Percentiles rank a stretch among this genome's conserved stretches.
Evolutionary conservation across 331 rosid species (phyloP).

Genomic region (Erythrophleum ivorense): DNA sequence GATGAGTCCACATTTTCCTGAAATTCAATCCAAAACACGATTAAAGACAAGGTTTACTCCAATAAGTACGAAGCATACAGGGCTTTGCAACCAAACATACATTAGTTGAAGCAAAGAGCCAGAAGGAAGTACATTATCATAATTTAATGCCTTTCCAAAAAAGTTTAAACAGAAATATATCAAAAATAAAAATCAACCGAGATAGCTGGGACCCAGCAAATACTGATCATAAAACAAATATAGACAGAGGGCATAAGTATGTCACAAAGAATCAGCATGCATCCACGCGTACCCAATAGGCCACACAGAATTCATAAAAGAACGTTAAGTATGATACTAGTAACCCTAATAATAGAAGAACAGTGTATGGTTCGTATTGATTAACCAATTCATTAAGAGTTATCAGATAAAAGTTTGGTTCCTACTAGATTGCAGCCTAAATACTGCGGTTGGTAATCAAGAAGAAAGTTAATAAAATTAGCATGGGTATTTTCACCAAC

Average conservation of each 20-base stretch:
- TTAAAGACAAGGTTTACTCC: conserved; percentile 3
- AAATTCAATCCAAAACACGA: conserved; percentile 21
- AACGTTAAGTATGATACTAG: neutral
- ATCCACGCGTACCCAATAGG: neutral
- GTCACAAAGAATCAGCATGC: neutral
- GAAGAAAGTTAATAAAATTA: neutral
- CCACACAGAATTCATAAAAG: neutral
- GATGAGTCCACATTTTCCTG: conserved; percentile 80
- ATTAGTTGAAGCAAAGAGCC: neutral
- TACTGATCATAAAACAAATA: neutral
- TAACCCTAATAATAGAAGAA: neutral
- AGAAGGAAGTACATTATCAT: neutral
- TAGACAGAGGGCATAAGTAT: neutral
- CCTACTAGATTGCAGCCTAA: neutral
- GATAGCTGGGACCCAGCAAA: neutral
- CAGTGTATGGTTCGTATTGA: neutral
- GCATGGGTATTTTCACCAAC: neutral
- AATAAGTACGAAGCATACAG: neutral
- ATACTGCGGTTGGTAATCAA: neutral
- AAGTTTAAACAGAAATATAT: neutral
- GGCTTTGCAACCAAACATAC: neutral
- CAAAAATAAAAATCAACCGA: neutral
- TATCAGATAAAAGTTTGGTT: neutral
- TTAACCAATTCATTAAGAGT: neutral
- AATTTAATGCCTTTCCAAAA: neutral